phyloP scores from a whole-genome alignment of 2,329 filamentous ascomycete species.

The Pseudogymnoascus sp. region DNA sequence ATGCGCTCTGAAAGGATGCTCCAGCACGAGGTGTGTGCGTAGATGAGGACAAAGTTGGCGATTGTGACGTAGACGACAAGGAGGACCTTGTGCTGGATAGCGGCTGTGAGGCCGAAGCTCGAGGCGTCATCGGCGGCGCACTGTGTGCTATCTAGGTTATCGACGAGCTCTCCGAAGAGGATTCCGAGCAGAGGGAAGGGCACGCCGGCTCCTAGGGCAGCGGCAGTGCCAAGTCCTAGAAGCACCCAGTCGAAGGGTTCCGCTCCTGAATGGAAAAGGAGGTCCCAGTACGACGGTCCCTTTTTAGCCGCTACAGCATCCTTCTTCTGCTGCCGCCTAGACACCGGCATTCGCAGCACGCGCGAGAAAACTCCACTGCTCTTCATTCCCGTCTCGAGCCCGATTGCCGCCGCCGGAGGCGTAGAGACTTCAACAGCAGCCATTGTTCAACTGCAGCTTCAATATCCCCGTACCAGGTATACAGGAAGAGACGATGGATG shows the following conservation, averaged over 20 bases:
- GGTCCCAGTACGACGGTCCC: not conserved
- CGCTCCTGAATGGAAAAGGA: constrained; percentile 6
- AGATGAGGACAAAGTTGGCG: constrained; percentile 41
- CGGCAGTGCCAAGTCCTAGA: constrained; percentile 33
- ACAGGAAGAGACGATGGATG: not conserved
- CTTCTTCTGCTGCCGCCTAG: not conserved
- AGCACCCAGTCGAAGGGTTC: constrained; percentile 23
- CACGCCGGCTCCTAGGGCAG: constrained; percentile 47
- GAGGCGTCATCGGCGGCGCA: constrained; percentile 16
- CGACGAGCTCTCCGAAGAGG: constrained; percentile 55
- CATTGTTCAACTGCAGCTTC: not conserved
- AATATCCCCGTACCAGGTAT: constrained; percentile 1
- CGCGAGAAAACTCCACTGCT: not conserved
- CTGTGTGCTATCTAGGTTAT: constrained; percentile 36
- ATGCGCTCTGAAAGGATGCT: constrained; percentile 41
- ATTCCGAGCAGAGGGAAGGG: constrained; percentile 57
- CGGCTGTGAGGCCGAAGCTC: constrained; percentile 25
- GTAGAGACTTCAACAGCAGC: constrained; percentile 2
- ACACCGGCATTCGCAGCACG: not conserved
- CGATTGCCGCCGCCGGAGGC: not conserved
- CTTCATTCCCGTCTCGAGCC: constrained; percentile 1
- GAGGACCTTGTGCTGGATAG: constrained; percentile 49
- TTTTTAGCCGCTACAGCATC: not conserved
- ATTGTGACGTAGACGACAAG: constrained; percentile 51
- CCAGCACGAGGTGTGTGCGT: constrained; percentile 41